A percentile compares a stretch with the other conserved stretches of the same genome.
phyloP scores from a whole-genome alignment of 164 flowering plant species.

The Stephania yunnanensis region DNA sequence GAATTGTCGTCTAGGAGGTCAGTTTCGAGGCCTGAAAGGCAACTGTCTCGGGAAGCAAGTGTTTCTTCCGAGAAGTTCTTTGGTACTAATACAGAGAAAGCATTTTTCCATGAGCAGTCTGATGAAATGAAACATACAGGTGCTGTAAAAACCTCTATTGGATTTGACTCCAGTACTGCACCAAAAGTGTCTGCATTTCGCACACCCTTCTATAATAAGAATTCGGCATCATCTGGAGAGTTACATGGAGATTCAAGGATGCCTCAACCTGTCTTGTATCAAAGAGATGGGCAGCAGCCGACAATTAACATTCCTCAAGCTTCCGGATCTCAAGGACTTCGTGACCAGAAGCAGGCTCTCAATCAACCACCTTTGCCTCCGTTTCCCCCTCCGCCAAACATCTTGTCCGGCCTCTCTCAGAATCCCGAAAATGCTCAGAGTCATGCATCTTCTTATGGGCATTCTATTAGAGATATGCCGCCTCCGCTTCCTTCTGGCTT shows the following conservation, averaged over 20 bases:
- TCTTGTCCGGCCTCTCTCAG: slow-evolving; percentile 48
- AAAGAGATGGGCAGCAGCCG: slow-evolving; percentile 39
- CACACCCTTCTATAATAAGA: slow-evolving; percentile 30
- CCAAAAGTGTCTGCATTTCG: slow-evolving; percentile 32
- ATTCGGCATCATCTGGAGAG: slow-evolving; percentile 33
- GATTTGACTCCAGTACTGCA: slow-evolving; percentile 35
- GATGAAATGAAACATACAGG: slow-evolving; percentile 45
- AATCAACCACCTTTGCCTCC: slow-evolving; percentile 91
- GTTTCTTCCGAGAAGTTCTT: slow-evolving; percentile 60
- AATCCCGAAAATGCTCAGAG: slow-evolving; percentile 31
- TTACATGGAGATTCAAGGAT: slow-evolving; percentile 41
- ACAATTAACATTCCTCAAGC: slow-evolving; percentile 21
- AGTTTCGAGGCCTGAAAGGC: slow-evolving; percentile 52
- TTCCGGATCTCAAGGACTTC: slow-evolving; percentile 50
- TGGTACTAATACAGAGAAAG: slow-evolving; percentile 14
- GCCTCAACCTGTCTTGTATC: slow-evolving; percentile 32
- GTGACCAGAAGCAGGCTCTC: slow-evolving; percentile 47
- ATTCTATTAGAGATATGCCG: slow-evolving; percentile 37
- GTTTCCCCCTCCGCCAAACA: slow-evolving; percentile 64
- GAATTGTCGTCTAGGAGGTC: slow-evolving; percentile 72
- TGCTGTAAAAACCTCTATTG: slow-evolving; percentile 25
- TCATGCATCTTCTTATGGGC: slow-evolving; percentile 46
- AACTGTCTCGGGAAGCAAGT: slow-evolving; percentile 72
- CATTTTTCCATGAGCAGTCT: slow-evolving; percentile 37
- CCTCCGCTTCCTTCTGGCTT: slow-evolving; percentile 33